Evolutionary conservation across 1,284 basidiomycete genomes (phyloP).

Genomic region (Tremellales sp.): DNA sequence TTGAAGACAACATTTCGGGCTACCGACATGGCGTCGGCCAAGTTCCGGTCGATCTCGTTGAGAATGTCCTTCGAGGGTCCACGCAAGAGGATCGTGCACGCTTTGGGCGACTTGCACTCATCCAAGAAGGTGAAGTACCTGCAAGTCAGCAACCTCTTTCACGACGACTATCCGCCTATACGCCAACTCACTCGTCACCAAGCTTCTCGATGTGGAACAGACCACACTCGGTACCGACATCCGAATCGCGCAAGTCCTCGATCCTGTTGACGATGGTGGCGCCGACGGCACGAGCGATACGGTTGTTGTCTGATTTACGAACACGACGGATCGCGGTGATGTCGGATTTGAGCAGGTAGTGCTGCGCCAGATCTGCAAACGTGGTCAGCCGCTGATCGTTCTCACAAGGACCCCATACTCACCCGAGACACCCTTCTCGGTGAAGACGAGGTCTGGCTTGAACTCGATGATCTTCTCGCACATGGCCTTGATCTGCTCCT

Average conservation of each 20-base stretch:
- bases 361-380: constrained; percentile 87
- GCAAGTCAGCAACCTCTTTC: background rate
- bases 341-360: constrained; percentile 82
- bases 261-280: constrained; percentile 96
- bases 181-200: constrained; percentile 78
- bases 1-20: constrained; percentile 97
- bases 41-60: constrained; percentile 95
- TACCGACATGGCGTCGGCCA: constrained; percentile 96
- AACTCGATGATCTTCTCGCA: constrained; percentile 86
- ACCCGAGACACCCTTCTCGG: constrained; percentile 97
- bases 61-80: constrained; percentile 97
- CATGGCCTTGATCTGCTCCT: constrained; percentile 90
- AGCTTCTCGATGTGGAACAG: constrained; percentile 96
- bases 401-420: constrained; percentile 13
- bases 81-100: constrained; percentile 97
- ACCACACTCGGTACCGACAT: constrained; percentile 89
- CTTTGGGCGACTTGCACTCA: constrained; percentile 87
- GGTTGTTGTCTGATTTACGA: constrained; percentile 98
- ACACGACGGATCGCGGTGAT: constrained; percentile 91
- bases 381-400: constrained; percentile 7
- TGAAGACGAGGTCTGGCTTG: constrained; percentile 92
- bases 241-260: constrained; percentile 87
- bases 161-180: background rate
- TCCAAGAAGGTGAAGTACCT: constrained; percentile 97
- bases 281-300: constrained; percentile 90